Evolutionary conservation across 768 basidiomycete species (phyloP), one percentile per base, ranked within the genome.

Genomic region (Tylopilus felleus): DNA sequence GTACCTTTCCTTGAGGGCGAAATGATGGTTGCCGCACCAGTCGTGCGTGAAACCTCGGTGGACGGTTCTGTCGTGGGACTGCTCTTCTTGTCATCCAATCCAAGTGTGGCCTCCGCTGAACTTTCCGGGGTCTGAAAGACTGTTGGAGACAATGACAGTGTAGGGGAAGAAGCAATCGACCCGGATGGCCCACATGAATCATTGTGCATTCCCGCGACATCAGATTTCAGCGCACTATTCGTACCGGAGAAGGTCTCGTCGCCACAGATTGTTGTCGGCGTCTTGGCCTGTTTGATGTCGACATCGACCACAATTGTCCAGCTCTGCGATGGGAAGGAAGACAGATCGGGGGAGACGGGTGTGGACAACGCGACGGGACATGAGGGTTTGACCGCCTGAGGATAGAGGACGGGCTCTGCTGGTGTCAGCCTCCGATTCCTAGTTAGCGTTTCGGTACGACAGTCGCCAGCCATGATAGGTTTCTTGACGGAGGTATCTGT

Each of bases 291-390:
- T 14, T 45, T 23, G 8, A 25, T 21, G 16, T 29, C 48, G 2
- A 23, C 19, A 14, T 19, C n/a, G 19, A 42, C 23, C 13, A 46
- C 40, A 4, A 50, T 28, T 1, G 31, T 45, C 58, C 43, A 45
- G 10, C 29, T 52, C 25, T 43, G 63, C 0, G 58, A 64, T 5
- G 41, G 58, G 36, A 44, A 53, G 0, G 50, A 57, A 17, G 49
- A 46, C 8, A 53, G 29, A 21, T 41, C 25, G 9, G 61, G 39
- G 10, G 43, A 47, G 3, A 27, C 3, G 2, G 38, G 33, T 1
- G 42, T 28, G 0, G 49, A 41, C 27, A 38, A 47, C 4, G 5
- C 31, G 9, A 2, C 16, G 2, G 8, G 5, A 8, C 6, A 21
- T 14, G 2, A 5, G 1, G 29, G 5, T 28, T 7, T 1, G 10